Conservation (phyloP, 2,329 filamentous ascomycete species). For the Dactylonectria macrodidyma region DNA sequence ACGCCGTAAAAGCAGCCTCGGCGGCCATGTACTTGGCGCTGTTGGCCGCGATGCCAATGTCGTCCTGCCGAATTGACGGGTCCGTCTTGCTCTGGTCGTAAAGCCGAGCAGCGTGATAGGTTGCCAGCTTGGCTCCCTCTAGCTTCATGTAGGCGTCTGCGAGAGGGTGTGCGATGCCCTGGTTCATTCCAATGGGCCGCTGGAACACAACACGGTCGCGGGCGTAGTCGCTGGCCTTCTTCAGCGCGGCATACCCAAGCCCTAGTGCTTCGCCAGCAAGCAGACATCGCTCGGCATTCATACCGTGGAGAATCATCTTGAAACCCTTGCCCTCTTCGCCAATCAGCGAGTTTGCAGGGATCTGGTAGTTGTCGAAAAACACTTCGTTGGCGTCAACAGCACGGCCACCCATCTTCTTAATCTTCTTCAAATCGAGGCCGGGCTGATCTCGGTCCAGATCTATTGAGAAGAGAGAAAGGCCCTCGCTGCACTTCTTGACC, state of each 20-base stretch:
- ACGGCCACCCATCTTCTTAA: constrained; percentile 88
- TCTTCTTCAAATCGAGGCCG: constrained; percentile 76
- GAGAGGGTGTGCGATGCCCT: constrained; percentile 76
- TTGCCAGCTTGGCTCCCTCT: constrained; percentile 75
- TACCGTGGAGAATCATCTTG: constrained; percentile 82
- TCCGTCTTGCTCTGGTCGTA: constrained; percentile 71
- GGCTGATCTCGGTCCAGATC: constrained; percentile 75
- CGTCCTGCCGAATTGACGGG: constrained; percentile 65
- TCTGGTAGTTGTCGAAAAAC: constrained; percentile 85
- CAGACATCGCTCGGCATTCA: constrained; percentile 85
- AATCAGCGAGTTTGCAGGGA: constrained; percentile 76
- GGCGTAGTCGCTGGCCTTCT: constrained; percentile 76
- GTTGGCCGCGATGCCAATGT: constrained; percentile 76
- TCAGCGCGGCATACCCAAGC: constrained; percentile 80
- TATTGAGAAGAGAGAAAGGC: constrained; percentile 85
- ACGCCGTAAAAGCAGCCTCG: constrained; percentile 74
- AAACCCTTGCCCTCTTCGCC: constrained; percentile 84
- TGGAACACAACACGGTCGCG: constrained; percentile 76
- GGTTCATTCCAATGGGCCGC: constrained; percentile 77
- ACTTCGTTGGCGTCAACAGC: constrained; percentile 90
- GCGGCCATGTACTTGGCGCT: constrained; percentile 80
- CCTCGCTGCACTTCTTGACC: constrained; percentile 79
- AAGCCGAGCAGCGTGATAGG: constrained; percentile 75
- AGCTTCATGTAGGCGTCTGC: constrained; percentile 77
- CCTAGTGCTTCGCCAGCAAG: constrained; percentile 86